Evolutionary conservation across 208 protist genomes (phyloP), one percentile per base, ranked within the genome.

Genomic region (Trypanosomatidae sp.): DNA sequence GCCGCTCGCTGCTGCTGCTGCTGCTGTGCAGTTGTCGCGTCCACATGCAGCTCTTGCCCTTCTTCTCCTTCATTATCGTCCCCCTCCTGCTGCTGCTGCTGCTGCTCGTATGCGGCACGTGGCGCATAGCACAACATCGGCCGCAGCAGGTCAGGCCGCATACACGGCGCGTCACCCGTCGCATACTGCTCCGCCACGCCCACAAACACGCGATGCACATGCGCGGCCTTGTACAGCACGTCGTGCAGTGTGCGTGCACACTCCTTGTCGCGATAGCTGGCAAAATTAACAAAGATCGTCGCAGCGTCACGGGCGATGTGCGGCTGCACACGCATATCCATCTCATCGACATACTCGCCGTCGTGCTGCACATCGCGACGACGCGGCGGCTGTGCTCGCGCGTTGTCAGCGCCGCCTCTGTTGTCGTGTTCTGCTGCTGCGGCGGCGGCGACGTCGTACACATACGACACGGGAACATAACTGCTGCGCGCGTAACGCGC

Each of bases 261-360:
- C 65, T 92, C 66, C 60, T 19, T 49, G 56, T 96, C 90, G 5
- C 88, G 67, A 70, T 77, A 96, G 61, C 77, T 88, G 6, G 83
- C 82, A 27, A 96, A 59, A 27, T 62, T 91, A 15, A 95, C 59
- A 57, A 96, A 96, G 22, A 96, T 72, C n/a, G 66, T 86, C 19
- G 22, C 24, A 23, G 20, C 43, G 23, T 62, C 52, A 18, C 47
- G 48, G 28, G 28, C 42, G 5, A 35, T 35, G 11, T 15, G n/a
- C 30, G 30, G 11, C 25, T 16, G 33, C 33, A 20, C 15, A 18
- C 33, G 33, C 15, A 18, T 37, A 37, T 45, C 41, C 25, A 33
- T 24, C n/a, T 37, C 41, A 24, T 45, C 19, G 3, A 10, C 15
- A 18, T n/a, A 38, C 4, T 38, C 6, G 15, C 2, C 33, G 4